These are phyloP conservation scores for Epithele typhae DNA, from an alignment of 768 basidiomycete genomes.

Conservation along the genomic window DNA sequence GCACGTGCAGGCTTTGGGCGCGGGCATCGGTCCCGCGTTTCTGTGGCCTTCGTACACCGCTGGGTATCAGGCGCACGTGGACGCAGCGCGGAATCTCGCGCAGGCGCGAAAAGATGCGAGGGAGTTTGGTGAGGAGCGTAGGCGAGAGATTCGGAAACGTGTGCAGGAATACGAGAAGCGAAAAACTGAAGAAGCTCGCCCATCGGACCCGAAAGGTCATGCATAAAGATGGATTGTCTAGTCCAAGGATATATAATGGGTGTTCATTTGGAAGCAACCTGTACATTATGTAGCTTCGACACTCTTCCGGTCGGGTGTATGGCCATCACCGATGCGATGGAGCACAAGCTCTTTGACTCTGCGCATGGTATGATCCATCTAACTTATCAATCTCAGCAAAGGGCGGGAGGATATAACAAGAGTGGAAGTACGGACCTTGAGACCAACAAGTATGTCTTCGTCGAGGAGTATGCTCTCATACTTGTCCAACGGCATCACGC, in stretches of 20 bases:
- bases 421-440: constrained; percentile 17
- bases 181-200: neutral
- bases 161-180: constrained; percentile 34
- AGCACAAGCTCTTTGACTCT: constrained; percentile 5
- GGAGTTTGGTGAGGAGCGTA: constrained; percentile 49
- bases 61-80: constrained; percentile 41
- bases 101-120: constrained; percentile 55
- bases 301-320: too few species aligned
- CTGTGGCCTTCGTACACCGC: constrained; percentile 30
- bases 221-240: too few species aligned
- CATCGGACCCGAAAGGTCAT: too few species aligned
- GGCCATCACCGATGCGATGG: constrained; percentile 3
- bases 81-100: constrained; percentile 54
- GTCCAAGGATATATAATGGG: too few species aligned
- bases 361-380: constrained; percentile 6
- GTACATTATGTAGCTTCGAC: too few species aligned
- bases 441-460: constrained; percentile 26
- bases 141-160: constrained; percentile 45
- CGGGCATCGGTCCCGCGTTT: constrained; percentile 41
- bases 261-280: too few species aligned
- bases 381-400: neutral
- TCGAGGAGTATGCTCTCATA: constrained; percentile 26
- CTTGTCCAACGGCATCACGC: constrained; percentile 8
- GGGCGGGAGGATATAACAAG: neutral
- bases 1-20: constrained; percentile 35